Base-by-base conservation (phyloP, 1,139 yeast genomes). In the Diutina mesorugosa region DNA sequence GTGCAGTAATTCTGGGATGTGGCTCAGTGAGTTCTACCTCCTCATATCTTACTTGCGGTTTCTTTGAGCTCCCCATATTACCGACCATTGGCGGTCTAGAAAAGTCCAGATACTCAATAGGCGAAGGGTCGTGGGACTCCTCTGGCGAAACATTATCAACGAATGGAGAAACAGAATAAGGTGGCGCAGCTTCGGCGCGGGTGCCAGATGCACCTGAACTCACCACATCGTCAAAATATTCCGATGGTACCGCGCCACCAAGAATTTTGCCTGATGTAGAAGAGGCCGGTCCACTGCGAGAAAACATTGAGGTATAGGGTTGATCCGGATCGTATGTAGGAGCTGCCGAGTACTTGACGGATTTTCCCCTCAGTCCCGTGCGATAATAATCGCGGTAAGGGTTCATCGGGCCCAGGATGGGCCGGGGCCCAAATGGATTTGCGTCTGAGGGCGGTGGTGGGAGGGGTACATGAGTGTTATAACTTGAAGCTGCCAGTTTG, bases 401-500 rank as follows among this genome's bases (percentile, higher is more conserved):
- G 28, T 50, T 50, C 38, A 47, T 29, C 4, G 51, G 51, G 14
- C 18, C 26, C n/a, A 38, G 26, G 4, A 12, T 16, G 38, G 10
- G 38, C 12, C 29, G 28, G 8, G 12, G 41, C 4, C 41, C 41
- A 30, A 32, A 50, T 14, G 53, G 53, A 16, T 18, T 45, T 21
- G 26, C n/a, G 14, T 32, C 53, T 9, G 4, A 9, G n/a, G 53
- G 28, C 3, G 53, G 53, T 16, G 16, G 26, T 9, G 53, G 53
- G 14, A 50, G 53, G 12, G 53, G 53, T n/a, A 50, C 53, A 50
- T 50, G 45, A 45, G 45, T 30, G 18, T 50, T 50, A 18, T 50
- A 50, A 6, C 41, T 29, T 10, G 28, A 9, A 7, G 53, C 53
- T 14, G 53, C 53, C 16, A 32, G 32, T 30, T 14, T 30, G 10